Evolutionary conservation across 2,329 filamentous ascomycete genomes (phyloP).

Genomic region (Clonostachys rosea): DNA sequence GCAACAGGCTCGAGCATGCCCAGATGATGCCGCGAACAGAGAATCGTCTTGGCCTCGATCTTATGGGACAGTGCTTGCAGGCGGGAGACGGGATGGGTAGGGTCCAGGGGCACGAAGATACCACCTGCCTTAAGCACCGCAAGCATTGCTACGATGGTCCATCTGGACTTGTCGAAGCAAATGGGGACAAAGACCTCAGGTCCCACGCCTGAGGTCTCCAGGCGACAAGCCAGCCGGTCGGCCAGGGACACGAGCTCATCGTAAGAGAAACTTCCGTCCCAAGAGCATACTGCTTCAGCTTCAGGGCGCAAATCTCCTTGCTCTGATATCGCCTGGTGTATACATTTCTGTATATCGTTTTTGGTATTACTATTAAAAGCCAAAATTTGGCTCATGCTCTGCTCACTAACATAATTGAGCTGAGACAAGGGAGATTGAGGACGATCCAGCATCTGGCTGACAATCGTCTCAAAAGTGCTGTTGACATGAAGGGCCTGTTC

Average conservation of each 20-base stretch:
- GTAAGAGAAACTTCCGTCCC: constrained; percentile 38
- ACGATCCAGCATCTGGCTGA: constrained; percentile 31
- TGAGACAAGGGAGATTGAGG: constrained; percentile 31
- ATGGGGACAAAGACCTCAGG: constrained; percentile 17
- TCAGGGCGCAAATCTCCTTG: constrained; percentile 24
- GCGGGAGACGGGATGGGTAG: constrained; percentile 8
- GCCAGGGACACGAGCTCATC: constrained; percentile 29
- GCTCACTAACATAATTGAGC: constrained; percentile 41
- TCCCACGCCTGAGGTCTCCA: constrained; percentile 12
- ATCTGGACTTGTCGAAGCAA: constrained; percentile 20
- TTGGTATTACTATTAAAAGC: constrained; percentile 7
- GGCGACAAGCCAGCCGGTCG: constrained; percentile 20
- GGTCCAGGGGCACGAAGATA: constrained; percentile 13
- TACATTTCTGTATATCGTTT: constrained; percentile 24
- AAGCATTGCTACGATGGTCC: constrained; percentile 17
- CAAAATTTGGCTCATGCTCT: constrained; percentile 44
- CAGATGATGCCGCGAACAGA: constrained; percentile 12
- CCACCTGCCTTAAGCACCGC: constrained; percentile 16
- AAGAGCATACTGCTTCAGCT: constrained; percentile 31
- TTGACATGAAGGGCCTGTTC: constrained; percentile 38
- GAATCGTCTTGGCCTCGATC: constrained; percentile 7
- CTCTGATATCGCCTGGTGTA: constrained; percentile 33
- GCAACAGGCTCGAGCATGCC: constrained; percentile 6
- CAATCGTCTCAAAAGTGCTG: constrained; percentile 42
- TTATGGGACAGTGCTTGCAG: constrained; percentile 7